phyloP scores from a whole-genome alignment of 2,329 filamentous ascomycete genomes.

The Akanthomyces lecanii region DNA sequence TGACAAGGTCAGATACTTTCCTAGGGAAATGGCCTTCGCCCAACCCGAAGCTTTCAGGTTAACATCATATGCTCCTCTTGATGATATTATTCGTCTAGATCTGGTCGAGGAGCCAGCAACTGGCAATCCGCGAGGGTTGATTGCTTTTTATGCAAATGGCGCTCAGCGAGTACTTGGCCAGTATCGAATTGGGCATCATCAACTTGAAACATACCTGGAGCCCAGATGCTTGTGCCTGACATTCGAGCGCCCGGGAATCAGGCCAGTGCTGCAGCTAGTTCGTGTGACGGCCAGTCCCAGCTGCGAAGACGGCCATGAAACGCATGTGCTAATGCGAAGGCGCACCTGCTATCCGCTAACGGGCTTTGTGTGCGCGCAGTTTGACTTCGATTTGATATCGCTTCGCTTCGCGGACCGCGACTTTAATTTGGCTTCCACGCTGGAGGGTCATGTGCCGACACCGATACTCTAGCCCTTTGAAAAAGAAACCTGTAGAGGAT shows the following conservation, averaged over 20 bases:
- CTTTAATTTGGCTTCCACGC: not conserved
- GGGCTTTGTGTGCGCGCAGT: not conserved
- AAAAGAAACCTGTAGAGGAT: not conserved
- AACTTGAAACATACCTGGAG: not conserved
- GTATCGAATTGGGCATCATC: not conserved
- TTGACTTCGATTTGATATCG: not conserved
- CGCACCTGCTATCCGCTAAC: not conserved
- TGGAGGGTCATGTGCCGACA: not conserved
- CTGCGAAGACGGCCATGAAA: not conserved
- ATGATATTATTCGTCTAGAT: constrained; percentile 1
- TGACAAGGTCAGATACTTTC: not conserved
- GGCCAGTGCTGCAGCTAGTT: not conserved
- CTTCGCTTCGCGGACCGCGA: not conserved
- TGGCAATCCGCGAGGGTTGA: not conserved
- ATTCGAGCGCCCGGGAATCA: not conserved
- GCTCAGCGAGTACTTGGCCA: not conserved
- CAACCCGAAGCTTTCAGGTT: not conserved
- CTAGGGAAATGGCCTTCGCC: not conserved
- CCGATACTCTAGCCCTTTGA: not conserved
- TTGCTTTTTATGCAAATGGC: not conserved
- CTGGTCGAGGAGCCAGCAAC: not conserved
- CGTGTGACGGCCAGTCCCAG: not conserved
- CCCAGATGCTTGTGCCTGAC: constrained; percentile 1
- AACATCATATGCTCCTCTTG: not conserved
- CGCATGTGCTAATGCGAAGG: not conserved